Evolutionary conservation across 805 yeast genomes (phyloP).

Genomic region (Starmerella roubikii): DNA sequence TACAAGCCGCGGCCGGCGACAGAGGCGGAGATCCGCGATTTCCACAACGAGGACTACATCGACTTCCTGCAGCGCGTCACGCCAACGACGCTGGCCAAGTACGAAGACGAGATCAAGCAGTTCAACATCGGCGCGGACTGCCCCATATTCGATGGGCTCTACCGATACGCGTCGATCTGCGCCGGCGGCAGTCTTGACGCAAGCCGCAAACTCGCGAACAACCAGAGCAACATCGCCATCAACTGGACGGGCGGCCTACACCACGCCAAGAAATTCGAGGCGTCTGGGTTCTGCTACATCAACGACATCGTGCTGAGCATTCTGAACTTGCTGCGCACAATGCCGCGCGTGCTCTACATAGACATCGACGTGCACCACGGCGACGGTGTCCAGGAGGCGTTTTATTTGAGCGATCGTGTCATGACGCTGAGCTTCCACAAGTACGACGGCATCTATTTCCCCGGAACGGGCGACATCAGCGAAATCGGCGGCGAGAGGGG

Average conservation of each 20-base stretch:
- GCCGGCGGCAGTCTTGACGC: constrained; percentile 91
- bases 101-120: constrained; percentile 43
- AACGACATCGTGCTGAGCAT: constrained; percentile 83
- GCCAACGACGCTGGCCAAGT: constrained; percentile 55
- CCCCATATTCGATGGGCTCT: constrained; percentile 90
- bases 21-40: constrained; percentile 58
- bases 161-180: constrained; percentile 67
- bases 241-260: constrained; percentile 91
- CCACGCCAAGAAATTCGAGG: constrained; percentile 82
- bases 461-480: constrained; percentile 79
- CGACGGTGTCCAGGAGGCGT: constrained; percentile 91
- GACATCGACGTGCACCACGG: constrained; percentile 92
- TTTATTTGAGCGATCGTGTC: constrained; percentile 80
- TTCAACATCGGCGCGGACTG: constrained; percentile 91
- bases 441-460: constrained; percentile 79
- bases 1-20: constrained; percentile 77
- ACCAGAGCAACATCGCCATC: constrained; percentile 81
- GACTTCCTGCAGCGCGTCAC: constrained; percentile 63
- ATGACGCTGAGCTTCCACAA: constrained; percentile 87
- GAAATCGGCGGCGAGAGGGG: constrained; percentile 80
- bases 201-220: constrained; percentile 64
- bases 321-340: constrained; percentile 61
- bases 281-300: constrained; percentile 82
- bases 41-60: constrained; percentile 79
- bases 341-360: constrained; percentile 74